Conservation (phyloP, 2,329 filamentous ascomycete species). For the Stemphylium beticola region DNA sequence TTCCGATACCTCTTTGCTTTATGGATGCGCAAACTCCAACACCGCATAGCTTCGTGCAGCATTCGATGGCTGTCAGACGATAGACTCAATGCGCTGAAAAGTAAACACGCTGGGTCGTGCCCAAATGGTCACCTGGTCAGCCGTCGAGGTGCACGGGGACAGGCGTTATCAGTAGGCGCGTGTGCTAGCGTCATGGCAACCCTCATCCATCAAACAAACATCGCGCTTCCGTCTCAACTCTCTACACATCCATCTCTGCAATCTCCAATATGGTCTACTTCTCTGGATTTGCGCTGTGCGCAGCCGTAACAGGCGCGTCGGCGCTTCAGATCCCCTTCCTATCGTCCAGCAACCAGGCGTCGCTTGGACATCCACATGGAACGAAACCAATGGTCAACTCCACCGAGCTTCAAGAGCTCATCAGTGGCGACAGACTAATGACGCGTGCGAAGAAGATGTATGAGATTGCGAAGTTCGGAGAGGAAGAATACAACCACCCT, state of each 20-base stretch:
- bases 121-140: slow-evolving; percentile 1
- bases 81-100: background rate
- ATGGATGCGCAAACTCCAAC: background rate
- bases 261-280: slow-evolving; percentile 34
- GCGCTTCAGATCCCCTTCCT: slow-evolving; percentile 42
- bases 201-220: slow-evolving; percentile 23
- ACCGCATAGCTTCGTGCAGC: background rate
- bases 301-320: slow-evolving; percentile 31
- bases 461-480: slow-evolving; percentile 51
- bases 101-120: background rate
- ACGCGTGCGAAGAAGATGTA: slow-evolving; percentile 46
- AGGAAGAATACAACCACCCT: slow-evolving; percentile 52
- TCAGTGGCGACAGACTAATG: slow-evolving; percentile 44
- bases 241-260: slow-evolving; percentile 3
- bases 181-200: slow-evolving; percentile 37
- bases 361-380: slow-evolving; percentile 29
- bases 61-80: background rate
- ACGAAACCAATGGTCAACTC: slow-evolving; percentile 44
- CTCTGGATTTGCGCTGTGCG: slow-evolving; percentile 37
- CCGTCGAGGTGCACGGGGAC: slow-evolving; percentile 25
- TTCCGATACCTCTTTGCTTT: background rate
- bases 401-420: slow-evolving; percentile 43
- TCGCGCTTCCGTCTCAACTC: slow-evolving; percentile 19
- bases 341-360: slow-evolving; percentile 29
- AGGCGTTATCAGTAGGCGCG: slow-evolving; percentile 32